Evolutionary conservation across 768 basidiomycete species (phyloP).

Genomic region (Mycena crocata): DNA sequence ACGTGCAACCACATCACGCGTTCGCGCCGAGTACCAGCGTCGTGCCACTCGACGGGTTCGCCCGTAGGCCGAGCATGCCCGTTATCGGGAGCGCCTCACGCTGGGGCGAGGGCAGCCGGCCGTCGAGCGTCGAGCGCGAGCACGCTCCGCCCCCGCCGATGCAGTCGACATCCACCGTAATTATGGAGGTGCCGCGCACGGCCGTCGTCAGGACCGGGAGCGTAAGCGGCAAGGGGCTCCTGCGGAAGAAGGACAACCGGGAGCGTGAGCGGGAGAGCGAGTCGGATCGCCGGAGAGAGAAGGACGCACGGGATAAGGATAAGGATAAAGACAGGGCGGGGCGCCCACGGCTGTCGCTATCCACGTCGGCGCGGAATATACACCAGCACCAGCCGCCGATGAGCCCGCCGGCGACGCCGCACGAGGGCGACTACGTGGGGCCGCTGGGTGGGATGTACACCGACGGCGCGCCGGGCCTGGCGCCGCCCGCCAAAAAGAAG

Average conservation of each 20-base stretch:
- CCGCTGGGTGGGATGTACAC: not conserved
- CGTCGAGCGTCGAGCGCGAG: conserved; percentile 17
- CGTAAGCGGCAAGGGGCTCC: conserved; percentile 18
- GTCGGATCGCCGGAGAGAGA: conserved; percentile 16
- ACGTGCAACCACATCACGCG: not conserved
- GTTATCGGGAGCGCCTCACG: conserved; percentile 19
- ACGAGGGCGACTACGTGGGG: not conserved
- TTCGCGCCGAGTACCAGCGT: not conserved
- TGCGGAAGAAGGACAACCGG: conserved; percentile 31
- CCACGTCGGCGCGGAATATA: conserved; percentile 24
- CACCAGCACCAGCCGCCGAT: not conserved
- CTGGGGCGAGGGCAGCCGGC: conserved; percentile 22
- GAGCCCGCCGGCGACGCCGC: conserved; percentile 11
- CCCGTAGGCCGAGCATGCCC: conserved; percentile 40
- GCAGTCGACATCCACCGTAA: not conserved
- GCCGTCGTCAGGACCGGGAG: conserved; percentile 5
- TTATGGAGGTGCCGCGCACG: conserved; percentile 25
- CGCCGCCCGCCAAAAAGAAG: conserved; percentile 41
- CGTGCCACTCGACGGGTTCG: conserved; percentile 10
- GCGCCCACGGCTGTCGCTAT: conserved; percentile 47
- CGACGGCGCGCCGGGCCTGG: not conserved
- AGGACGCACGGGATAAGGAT: conserved; percentile 36
- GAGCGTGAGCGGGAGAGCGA: conserved; percentile 32
- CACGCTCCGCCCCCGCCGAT: not conserved
- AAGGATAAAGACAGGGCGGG: conserved; percentile 36